Evolutionary conservation across 305 asterid species (phyloP).

Genomic region (Fraxinus nigra): DNA sequence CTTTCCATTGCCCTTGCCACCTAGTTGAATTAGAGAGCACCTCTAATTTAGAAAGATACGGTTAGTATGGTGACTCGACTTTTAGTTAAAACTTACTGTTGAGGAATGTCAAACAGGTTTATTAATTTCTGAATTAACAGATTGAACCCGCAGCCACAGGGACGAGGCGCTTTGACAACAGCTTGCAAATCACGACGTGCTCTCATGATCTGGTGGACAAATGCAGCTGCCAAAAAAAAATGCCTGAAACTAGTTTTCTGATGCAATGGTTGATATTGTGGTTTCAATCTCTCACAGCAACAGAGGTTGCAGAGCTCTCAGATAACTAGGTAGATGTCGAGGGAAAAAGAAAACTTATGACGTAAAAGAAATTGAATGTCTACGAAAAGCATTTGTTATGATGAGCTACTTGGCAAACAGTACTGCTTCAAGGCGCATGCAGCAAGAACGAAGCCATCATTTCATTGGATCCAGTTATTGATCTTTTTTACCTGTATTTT

Average conservation of each 20-base stretch:
- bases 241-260: too few species aligned
- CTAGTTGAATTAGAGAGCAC: constrained; percentile 29
- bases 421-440: not conserved
- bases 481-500: too few species aligned
- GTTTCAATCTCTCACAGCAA: too few species aligned
- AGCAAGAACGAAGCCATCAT: not conserved
- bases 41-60: not conserved
- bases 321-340: too few species aligned
- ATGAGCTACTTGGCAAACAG: not conserved
- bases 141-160: not conserved
- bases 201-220: not conserved
- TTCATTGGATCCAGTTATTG: too few species aligned
- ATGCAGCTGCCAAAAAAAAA: not conserved
- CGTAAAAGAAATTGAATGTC: too few species aligned
- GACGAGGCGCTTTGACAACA: not conserved
- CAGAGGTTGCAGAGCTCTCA: too few species aligned
- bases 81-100: not conserved
- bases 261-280: too few species aligned
- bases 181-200: not conserved
- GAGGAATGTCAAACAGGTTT: not conserved
- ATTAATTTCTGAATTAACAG: not conserved
- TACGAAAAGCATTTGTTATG: not conserved
- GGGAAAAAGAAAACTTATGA: too few species aligned
- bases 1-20: constrained; percentile 41
- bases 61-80: not conserved